Evolutionary conservation across 164 flowering plant species (phyloP).

Genomic region (Platanus orientalis): DNA sequence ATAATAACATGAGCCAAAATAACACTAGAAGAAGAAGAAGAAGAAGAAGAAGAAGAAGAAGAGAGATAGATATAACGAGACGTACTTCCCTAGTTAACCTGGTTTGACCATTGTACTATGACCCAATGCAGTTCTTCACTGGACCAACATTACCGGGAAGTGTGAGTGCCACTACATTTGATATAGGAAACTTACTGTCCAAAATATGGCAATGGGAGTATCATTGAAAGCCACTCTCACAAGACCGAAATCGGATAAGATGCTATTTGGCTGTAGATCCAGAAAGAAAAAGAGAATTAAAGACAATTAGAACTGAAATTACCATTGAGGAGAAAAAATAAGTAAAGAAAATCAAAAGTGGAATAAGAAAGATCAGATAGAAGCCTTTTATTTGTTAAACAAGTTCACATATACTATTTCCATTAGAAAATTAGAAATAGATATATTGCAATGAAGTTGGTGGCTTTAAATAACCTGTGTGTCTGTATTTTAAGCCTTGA

Average conservation of each 20-base stretch:
- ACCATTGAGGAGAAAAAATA: conserved; percentile 9
- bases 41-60: no score
- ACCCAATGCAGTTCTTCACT: no score
- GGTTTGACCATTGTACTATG: no score
- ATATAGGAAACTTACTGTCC: conserved; percentile 59
- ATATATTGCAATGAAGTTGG: background rate
- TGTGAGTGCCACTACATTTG: background rate
- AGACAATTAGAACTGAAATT: conserved; percentile 73
- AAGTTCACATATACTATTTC: background rate
- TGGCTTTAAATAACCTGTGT: conserved; percentile 55
- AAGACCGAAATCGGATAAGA: conserved; percentile 87
- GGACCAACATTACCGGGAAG: no score
- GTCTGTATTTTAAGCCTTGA: conserved; percentile 88
- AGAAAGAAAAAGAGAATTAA: no score
- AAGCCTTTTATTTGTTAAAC: background rate
- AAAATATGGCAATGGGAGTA: conserved; percentile 84
- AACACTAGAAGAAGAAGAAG: no score
- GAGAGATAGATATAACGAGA: no score
- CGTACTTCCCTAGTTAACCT: no score
- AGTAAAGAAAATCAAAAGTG: conserved; percentile 4
- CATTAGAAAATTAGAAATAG: background rate
- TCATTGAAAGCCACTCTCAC: conserved; percentile 90
- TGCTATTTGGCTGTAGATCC: conserved; percentile 84
- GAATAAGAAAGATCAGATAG: background rate
- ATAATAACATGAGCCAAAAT: no score